Percentiles rank a stretch among this genome's conserved stretches.
phyloP scores from a whole-genome alignment of 225 moss, liverwort and hornwort species.

The Sphagnum contortum region DNA sequence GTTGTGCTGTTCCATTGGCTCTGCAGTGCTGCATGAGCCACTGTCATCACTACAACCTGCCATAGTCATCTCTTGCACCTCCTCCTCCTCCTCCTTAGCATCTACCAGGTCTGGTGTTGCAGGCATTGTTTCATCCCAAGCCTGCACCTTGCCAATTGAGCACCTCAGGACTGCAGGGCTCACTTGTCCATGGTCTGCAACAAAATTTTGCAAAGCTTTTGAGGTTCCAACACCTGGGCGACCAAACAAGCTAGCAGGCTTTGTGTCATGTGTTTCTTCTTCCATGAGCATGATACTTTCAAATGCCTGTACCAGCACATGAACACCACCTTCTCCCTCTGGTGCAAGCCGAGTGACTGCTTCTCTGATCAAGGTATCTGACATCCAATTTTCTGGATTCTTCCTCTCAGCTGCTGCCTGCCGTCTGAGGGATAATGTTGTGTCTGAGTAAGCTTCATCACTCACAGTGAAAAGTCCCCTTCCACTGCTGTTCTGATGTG shows the following conservation, averaged over 20 bases:
- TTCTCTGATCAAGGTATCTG: conserved; percentile 58
- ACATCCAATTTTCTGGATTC: conserved; percentile 75
- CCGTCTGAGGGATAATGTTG: conserved; percentile 31
- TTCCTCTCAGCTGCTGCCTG: conserved; percentile 40
- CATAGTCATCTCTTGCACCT: too few species aligned
- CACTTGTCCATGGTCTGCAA: too few species aligned
- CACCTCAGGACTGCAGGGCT: neutral
- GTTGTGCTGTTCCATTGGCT: too few species aligned
- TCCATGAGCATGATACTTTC: conserved; percentile 67
- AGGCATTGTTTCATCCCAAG: conserved; percentile 69
- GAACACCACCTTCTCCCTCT: conserved; percentile 48
- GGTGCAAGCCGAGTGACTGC: conserved; percentile 54
- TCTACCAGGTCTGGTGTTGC: neutral
- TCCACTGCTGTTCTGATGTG: conserved; percentile 11
- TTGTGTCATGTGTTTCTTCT: conserved; percentile 23
- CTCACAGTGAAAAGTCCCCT: conserved; percentile 17
- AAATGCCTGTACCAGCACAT: conserved; percentile 75
- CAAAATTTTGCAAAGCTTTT: too few species aligned
- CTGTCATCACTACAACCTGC: too few species aligned
- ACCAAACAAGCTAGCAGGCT: conserved; percentile 16
- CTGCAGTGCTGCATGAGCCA: too few species aligned
- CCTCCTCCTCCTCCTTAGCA: too few species aligned
- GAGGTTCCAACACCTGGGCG: too few species aligned
- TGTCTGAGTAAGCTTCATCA: conserved; percentile 23
- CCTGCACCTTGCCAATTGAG: conserved; percentile 64